These are phyloP conservation scores for Fusarium tricinctum DNA, from an alignment of 2,329 filamentous ascomycete species.

Conservation along the genomic window DNA sequence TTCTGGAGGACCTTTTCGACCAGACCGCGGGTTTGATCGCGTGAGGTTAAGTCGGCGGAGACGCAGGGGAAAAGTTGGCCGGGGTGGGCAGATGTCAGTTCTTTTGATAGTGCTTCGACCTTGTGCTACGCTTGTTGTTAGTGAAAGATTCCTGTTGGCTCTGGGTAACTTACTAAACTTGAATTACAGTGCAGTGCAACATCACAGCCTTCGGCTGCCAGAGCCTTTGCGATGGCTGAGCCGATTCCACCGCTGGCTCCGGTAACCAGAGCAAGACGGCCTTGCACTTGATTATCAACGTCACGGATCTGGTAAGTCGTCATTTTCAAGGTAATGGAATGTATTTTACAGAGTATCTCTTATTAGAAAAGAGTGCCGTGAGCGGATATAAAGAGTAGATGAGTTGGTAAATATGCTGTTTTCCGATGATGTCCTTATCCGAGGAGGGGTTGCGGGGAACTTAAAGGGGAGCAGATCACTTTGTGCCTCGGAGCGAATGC, in stretches of 20 bases:
- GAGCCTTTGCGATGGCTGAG: constrained; percentile 21
- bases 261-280: constrained; percentile 33
- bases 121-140: constrained; percentile 8
- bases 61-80: constrained; percentile 26
- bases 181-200: constrained; percentile 38
- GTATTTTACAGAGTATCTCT: too few relatives aligned
- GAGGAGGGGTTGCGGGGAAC: constrained; percentile 32
- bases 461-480: neutral
- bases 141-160: rapidly evolving
- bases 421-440: constrained; percentile 26
- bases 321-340: constrained; percentile 2
- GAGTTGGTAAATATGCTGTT: neutral
- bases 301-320: constrained; percentile 26
- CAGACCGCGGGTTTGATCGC: constrained; percentile 25
- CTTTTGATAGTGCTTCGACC: constrained; percentile 22
- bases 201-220: constrained; percentile 34
- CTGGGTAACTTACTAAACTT: neutral
- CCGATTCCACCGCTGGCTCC: constrained; percentile 38
- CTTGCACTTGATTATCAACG: constrained; percentile 27
- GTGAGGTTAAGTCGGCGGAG: constrained; percentile 28
- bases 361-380: too few relatives aligned
- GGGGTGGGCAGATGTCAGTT: neutral
- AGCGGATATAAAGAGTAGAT: neutral
- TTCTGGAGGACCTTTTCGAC: constrained; percentile 16
- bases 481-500: constrained; percentile 19